These are phyloP conservation scores for Botryosphaeria dothidea DNA, from an alignment of 2,329 filamentous ascomycete species.

Conservation along the genomic window DNA sequence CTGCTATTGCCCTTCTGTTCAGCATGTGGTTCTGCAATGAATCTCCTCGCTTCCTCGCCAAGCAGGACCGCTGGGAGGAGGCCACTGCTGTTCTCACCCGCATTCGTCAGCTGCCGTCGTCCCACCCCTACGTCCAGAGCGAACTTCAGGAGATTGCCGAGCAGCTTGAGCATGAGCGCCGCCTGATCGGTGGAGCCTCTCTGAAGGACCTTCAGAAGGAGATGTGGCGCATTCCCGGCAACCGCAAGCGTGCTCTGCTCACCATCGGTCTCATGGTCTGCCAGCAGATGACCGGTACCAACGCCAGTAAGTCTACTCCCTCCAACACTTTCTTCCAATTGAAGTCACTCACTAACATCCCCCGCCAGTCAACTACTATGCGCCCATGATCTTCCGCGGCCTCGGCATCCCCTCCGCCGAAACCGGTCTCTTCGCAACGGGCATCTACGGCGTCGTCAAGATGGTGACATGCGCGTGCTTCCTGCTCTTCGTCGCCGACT, in stretches of 20 bases:
- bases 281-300: conserved; percentile 66
- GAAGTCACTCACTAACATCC: neutral
- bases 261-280: conserved; percentile 66
- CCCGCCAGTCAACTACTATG: conserved; percentile 60
- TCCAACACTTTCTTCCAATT: neutral
- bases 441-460: conserved; percentile 73
- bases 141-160: conserved; percentile 40
- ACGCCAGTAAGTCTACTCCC: conserved; percentile 16
- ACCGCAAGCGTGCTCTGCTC: conserved; percentile 60
- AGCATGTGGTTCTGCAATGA: conserved; percentile 67
- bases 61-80: conserved; percentile 68
- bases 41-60: conserved; percentile 68
- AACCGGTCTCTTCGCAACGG: conserved; percentile 69
- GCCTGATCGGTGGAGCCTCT: conserved; percentile 53
- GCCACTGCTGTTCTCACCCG: conserved; percentile 57
- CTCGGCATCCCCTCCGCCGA: conserved; percentile 61
- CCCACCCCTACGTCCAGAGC: conserved; percentile 37
- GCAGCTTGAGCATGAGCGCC: conserved; percentile 55
- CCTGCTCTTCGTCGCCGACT: conserved; percentile 68
- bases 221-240: conserved; percentile 49
- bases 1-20: conserved; percentile 59
- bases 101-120: conserved; percentile 54
- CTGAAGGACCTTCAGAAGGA: conserved; percentile 43
- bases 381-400: conserved; percentile 67
- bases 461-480: conserved; percentile 64